phyloP scores from a whole-genome alignment of 805 yeast species.

The Candida nanaspora region DNA sequence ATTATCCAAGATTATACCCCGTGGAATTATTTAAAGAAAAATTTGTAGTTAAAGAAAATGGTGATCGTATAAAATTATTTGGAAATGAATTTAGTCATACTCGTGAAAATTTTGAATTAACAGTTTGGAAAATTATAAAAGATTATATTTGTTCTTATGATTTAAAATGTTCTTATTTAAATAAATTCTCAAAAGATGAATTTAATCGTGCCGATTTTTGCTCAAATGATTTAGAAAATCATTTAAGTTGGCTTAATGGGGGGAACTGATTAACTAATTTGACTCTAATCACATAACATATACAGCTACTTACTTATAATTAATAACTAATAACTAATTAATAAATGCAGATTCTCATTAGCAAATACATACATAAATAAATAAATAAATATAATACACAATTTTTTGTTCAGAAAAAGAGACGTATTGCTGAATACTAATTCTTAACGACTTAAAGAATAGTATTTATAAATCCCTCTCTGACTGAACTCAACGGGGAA shows the following conservation, averaged over 20 bases:
- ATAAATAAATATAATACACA: no score
- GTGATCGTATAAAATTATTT: conserved; percentile 23
- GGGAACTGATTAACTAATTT: neutral
- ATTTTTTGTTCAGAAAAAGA: no score
- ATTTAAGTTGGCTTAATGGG: conserved; percentile 19
- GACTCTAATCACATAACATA: no score
- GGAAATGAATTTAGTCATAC: conserved; percentile 14
- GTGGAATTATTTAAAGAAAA: conserved; percentile 21
- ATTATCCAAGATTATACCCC: conserved; percentile 24
- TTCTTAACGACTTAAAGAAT: conserved; percentile 37
- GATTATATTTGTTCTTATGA: conserved; percentile 24
- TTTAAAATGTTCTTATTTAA: conserved; percentile 19
- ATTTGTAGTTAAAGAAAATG: conserved; percentile 23
- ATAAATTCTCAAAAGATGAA: conserved; percentile 15
- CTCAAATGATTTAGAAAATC: conserved; percentile 19
- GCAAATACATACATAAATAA: no score
- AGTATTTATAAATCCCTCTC: conserved; percentile 52
- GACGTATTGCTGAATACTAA: no score
- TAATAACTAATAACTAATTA: no score
- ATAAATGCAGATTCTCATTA: no score
- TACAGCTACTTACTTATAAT: no score
- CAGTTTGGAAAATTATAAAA: conserved; percentile 24
- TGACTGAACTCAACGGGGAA: conserved; percentile 47
- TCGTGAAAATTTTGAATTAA: conserved; percentile 14
- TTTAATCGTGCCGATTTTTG: conserved; percentile 16